Evolutionary conservation across 768 basidiomycete genomes (phyloP), one percentile per base, ranked within the genome.

Genomic region (Exidia glandulosa): DNA sequence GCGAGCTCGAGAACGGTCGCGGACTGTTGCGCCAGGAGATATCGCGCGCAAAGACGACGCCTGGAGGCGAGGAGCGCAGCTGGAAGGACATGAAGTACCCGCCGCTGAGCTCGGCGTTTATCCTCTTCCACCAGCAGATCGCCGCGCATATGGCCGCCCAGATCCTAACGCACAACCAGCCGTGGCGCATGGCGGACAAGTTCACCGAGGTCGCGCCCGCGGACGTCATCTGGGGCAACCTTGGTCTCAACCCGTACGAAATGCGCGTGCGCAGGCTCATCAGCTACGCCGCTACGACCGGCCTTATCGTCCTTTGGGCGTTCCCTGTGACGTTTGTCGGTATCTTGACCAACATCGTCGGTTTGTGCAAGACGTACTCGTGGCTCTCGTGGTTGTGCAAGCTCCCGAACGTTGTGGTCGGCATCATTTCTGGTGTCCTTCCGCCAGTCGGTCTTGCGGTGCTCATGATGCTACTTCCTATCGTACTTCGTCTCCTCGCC

Each of bases 181-280:
- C 91, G 29, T 90, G 90, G 65, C 75, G 81, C 16, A 96, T 97
- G 92, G 77, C 79, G 10, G 75, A 76, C 30, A 83, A 84, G 57
- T 88, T 85, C 67, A 79, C 86, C 41, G 94, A 96, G 70, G 85
- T 95, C 57, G 80, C 87, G 0, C 94, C 94, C 0, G 78, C 80
- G 31, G 94, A 96, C 71, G 87, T 99, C 52, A 87, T 98, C 63
- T 98, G 95, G 94, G 73, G 79, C 3, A 97, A 96, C 69, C 77
- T 99, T 9, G 81, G 82, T 32, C 70, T 98, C 75, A 95, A 94
- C 68, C 88, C 92, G 1, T 97, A 96, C 66, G 91, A 94, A 70
- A 78, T 79, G 63, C 84, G 84, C 67, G 74, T 87, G 50, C 83
- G 92, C 30, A 66, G 74, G 61, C 79, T 77, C 19, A 73, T 90